Conservation (phyloP, 495 filamentous ascomycete genomes). For the Baudoinia panamericana region DNA sequence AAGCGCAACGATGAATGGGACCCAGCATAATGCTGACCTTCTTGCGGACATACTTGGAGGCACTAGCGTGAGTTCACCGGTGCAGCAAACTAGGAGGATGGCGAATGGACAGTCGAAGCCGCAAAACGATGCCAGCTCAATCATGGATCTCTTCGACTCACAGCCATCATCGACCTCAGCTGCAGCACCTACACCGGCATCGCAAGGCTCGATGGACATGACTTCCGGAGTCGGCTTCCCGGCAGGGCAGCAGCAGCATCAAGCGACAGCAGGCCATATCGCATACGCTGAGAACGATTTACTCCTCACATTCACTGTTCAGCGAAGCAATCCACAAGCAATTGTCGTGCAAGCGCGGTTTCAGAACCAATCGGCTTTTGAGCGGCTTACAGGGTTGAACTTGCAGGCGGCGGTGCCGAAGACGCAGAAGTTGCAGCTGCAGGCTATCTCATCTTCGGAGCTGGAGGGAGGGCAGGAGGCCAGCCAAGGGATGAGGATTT, state of each 20-base stretch:
- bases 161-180: constrained; percentile 9
- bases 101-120: constrained; percentile 22
- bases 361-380: constrained; percentile 55
- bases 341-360: constrained; percentile 74
- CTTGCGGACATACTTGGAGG: constrained; percentile 74
- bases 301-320: constrained; percentile 62
- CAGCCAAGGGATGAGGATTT: constrained; percentile 75
- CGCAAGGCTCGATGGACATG: too few species aligned
- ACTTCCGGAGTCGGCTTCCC: constrained; percentile 30
- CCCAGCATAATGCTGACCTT: constrained; percentile 51
- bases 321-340: constrained; percentile 60
- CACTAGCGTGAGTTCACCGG: constrained; percentile 33
- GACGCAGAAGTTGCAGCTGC: constrained; percentile 79
- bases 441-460: constrained; percentile 69
- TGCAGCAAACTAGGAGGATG: constrained; percentile 40
- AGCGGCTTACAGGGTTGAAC: constrained; percentile 53
- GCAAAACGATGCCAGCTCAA: constrained; percentile 51
- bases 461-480: constrained; percentile 68
- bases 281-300: constrained; percentile 82
- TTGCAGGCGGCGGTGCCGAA: constrained; percentile 94
- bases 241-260: constrained; percentile 27
- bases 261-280: constrained; percentile 36
- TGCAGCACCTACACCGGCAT: too few species aligned
- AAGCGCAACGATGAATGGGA: constrained; percentile 45
- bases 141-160: constrained; percentile 73